Evolutionary conservation across 768 basidiomycete species (phyloP).

Genomic region (Phylloporus scabripes): DNA sequence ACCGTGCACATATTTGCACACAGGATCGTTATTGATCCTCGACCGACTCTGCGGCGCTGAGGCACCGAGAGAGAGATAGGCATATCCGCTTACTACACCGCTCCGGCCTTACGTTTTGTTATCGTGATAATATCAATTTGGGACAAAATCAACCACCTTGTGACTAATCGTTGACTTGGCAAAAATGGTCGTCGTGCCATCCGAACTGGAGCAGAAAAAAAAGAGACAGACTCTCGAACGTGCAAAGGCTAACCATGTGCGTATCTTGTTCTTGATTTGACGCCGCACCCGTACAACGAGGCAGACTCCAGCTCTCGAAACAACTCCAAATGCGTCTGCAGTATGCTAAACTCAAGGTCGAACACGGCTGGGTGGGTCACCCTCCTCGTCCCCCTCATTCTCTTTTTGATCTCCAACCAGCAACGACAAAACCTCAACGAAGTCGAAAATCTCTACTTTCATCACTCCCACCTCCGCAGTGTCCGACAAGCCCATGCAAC

Average conservation of each 20-base stretch:
- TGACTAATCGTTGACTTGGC: background rate
- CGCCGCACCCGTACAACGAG: background rate
- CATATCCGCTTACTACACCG: background rate
- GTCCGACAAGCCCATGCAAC: constrained; percentile 8
- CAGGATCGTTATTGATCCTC: background rate
- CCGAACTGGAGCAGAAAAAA: constrained; percentile 33
- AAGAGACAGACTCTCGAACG: constrained; percentile 50
- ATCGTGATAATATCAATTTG: too few relatives aligned
- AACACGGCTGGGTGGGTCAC: constrained; percentile 69
- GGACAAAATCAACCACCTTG: background rate
- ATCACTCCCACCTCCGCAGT: constrained; percentile 52
- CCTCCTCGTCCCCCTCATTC: background rate
- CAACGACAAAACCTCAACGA: constrained; percentile 76
- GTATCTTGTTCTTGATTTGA: constrained; percentile 13
- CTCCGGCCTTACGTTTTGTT: constrained; percentile 2
- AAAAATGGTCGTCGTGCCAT: constrained; percentile 17
- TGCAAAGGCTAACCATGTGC: constrained; percentile 53
- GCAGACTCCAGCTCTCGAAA: constrained; percentile 48
- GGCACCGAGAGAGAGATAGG: constrained; percentile 8
- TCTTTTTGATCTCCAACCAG: constrained; percentile 32
- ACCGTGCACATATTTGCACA: background rate
- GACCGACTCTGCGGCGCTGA: too few relatives aligned
- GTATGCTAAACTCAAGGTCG: constrained; percentile 74
- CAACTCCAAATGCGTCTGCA: constrained; percentile 71
- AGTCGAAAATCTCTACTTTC: constrained; percentile 80